These are phyloP conservation scores for Blastocladiella emersonii DNA, from an alignment of 371 early-diverging fungal species.

Conservation along the genomic window DNA sequence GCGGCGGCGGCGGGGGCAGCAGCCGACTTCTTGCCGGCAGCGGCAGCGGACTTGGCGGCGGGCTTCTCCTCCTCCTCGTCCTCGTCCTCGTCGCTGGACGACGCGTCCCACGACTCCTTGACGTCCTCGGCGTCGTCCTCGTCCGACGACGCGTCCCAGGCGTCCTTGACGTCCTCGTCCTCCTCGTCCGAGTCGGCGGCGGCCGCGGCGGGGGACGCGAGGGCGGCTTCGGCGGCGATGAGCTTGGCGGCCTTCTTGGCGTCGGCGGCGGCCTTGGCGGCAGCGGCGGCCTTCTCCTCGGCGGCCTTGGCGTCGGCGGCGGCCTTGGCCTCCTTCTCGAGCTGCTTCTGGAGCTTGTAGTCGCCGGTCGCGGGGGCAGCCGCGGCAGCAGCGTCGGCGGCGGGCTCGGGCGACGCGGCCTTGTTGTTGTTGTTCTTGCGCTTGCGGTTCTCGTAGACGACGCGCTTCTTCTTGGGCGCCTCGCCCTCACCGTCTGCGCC, in stretches of 20 bases:
- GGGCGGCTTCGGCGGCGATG: conserved; percentile 27
- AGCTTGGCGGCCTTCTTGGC: conserved; percentile 28
- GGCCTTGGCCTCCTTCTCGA: conserved; percentile 27
- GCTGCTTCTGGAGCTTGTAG: conserved; percentile 29
- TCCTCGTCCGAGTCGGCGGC: conserved; percentile 30
- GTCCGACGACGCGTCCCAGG: conserved; percentile 30
- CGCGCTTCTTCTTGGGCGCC: conserved; percentile 14
- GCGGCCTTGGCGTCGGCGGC: conserved; percentile 24
- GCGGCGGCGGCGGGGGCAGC: no score
- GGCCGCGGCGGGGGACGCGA: conserved; percentile 17
- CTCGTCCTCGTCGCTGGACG: conserved; percentile 24
- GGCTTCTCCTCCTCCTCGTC: conserved; percentile 26
- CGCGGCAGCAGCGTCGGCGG: conserved; percentile 11
- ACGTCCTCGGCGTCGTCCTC: conserved; percentile 16
- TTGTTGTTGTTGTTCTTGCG: conserved; percentile 24
- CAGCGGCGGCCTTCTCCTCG: conserved; percentile 23
- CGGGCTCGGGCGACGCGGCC: conserved; percentile 19
- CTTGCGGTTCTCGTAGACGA: conserved; percentile 20
- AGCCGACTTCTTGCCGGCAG: no score
- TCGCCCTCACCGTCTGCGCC: conserved; percentile 17
- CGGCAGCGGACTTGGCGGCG: not conserved
- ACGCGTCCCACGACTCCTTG: conserved; percentile 16
- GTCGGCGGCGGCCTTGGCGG: conserved; percentile 20
- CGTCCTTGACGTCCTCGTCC: conserved; percentile 26
- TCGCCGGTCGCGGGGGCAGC: conserved; percentile 16